Conservation (phyloP, 2,329 filamentous ascomycete genomes). For the Tolypocladium amazonense region DNA sequence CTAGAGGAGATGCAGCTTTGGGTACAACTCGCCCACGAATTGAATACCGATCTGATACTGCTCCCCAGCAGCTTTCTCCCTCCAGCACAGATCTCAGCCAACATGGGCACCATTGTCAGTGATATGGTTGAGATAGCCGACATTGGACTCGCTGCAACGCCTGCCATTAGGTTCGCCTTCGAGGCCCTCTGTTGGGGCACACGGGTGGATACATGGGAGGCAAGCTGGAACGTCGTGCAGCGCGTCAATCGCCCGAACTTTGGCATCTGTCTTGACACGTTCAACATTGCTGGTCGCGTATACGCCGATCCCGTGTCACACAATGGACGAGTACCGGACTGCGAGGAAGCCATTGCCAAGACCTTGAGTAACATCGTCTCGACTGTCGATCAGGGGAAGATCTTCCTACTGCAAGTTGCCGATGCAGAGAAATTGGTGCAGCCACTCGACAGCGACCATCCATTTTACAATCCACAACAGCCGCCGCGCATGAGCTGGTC, state of each 20-base stretch:
- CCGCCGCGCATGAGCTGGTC: conserved; percentile 63
- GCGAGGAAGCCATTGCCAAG: conserved; percentile 40
- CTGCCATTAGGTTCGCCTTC: conserved; percentile 58
- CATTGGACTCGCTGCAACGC: conserved; percentile 45
- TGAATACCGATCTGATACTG: conserved; percentile 62
- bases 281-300: conserved; percentile 63
- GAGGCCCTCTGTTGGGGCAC: conserved; percentile 68
- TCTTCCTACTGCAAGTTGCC: conserved; percentile 70
- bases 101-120: conserved; percentile 43
- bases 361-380: conserved; percentile 45
- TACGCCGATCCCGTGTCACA: conserved; percentile 55
- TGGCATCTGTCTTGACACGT: conserved; percentile 67
- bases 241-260: conserved; percentile 60
- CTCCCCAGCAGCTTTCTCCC: conserved; percentile 64
- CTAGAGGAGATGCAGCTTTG: conserved; percentile 57
- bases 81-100: conserved; percentile 27
- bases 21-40: conserved; percentile 53
- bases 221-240: conserved; percentile 56
- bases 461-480: conserved; percentile 22
- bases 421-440: conserved; percentile 54
- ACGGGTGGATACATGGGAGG: conserved; percentile 59
- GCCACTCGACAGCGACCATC: conserved; percentile 44
- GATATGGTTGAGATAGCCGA: conserved; percentile 59
- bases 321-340: conserved; percentile 40
- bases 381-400: conserved; percentile 48